phyloP scores from a whole-genome alignment of 768 basidiomycete genomes.

The Mycena crocata region DNA sequence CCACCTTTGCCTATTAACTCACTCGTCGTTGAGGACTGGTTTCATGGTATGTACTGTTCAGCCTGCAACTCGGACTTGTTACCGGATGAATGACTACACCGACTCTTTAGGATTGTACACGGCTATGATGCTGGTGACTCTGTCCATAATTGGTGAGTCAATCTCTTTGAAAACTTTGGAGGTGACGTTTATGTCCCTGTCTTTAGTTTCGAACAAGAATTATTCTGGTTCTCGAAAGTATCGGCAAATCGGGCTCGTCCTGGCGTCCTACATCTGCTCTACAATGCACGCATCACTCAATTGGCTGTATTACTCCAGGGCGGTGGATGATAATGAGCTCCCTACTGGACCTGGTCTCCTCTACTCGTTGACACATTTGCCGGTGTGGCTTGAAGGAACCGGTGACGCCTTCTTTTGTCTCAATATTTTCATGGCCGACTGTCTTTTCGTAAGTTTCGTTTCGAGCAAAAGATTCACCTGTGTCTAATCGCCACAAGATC shows the following conservation, averaged over 20 bases:
- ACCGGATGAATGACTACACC: background rate
- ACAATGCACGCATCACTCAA: constrained; percentile 18
- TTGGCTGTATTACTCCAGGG: constrained; percentile 19
- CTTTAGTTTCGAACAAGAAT: background rate
- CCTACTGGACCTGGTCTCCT: constrained; percentile 16
- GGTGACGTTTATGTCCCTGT: background rate
- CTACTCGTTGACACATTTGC: constrained; percentile 15
- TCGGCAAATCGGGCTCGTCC: constrained; percentile 11
- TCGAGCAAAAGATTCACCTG: too few species aligned
- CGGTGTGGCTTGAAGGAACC: constrained; percentile 11
- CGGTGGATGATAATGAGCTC: constrained; percentile 20
- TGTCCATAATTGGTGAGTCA: constrained; percentile 4
- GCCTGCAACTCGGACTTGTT: background rate
- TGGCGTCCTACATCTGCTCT: constrained; percentile 18
- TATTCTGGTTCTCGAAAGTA: background rate
- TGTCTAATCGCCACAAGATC: constrained; percentile 6
- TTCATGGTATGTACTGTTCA: constrained; percentile 9
- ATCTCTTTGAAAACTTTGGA: background rate
- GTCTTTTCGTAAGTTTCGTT: constrained; percentile 18
- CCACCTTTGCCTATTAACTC: constrained; percentile 16
- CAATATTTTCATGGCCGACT: constrained; percentile 18
- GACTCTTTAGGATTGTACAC: constrained; percentile 21
- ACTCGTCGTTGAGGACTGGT: constrained; percentile 22
- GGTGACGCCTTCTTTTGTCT: constrained; percentile 21
- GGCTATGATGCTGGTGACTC: constrained; percentile 5